A percentile compares a stretch with the other conserved stretches of the same genome.
These are phyloP conservation scores for Glonium stellatum DNA, from an alignment of 495 filamentous ascomycete species.

Conservation along the genomic window DNA sequence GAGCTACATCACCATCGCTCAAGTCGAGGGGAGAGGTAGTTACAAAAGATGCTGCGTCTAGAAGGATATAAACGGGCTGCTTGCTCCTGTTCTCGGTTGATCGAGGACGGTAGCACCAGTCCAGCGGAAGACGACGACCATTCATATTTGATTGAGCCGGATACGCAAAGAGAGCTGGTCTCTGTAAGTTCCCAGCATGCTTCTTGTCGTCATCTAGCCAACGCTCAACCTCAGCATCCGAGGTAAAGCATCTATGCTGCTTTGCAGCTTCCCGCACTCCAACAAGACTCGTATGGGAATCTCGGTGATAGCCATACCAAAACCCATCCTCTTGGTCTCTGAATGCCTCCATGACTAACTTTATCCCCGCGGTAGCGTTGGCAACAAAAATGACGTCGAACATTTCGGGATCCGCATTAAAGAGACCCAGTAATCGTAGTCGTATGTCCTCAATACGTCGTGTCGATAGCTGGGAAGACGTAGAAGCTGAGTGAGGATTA, in stretches of 20 bases:
- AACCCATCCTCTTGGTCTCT: conserved; percentile 59
- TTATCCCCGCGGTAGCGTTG: conserved; percentile 87
- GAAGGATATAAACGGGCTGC: conserved; percentile 55
- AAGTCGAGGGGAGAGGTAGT: conserved; percentile 73
- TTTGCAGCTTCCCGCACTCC: conserved; percentile 69
- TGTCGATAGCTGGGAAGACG: conserved; percentile 70
- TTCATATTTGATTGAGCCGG: conserved; percentile 93
- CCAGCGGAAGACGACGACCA: conserved; percentile 65
- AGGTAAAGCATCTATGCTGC: conserved; percentile 56
- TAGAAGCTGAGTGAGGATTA: conserved; percentile 84
- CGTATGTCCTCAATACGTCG: conserved; percentile 69
- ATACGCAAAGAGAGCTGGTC: conserved; percentile 61
- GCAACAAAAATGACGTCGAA: conserved; percentile 90
- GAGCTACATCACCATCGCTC: conserved; percentile 50
- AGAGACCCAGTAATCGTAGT: conserved; percentile 64
- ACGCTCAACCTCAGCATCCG: conserved; percentile 56
- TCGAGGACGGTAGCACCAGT: conserved; percentile 58
- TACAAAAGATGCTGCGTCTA: conserved; percentile 85
- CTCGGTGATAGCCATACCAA: conserved; percentile 75
- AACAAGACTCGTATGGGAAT: conserved; percentile 82
- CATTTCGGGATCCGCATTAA: conserved; percentile 72
- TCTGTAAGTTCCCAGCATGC: not conserved
- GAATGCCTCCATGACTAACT: conserved; percentile 72
- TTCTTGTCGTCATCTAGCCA: conserved; percentile 45
- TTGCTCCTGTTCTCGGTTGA: conserved; percentile 18